These are phyloP conservation scores for Microbotryomycetes sp. DNA, from an alignment of 1,284 basidiomycete species.

Conservation along the genomic window DNA sequence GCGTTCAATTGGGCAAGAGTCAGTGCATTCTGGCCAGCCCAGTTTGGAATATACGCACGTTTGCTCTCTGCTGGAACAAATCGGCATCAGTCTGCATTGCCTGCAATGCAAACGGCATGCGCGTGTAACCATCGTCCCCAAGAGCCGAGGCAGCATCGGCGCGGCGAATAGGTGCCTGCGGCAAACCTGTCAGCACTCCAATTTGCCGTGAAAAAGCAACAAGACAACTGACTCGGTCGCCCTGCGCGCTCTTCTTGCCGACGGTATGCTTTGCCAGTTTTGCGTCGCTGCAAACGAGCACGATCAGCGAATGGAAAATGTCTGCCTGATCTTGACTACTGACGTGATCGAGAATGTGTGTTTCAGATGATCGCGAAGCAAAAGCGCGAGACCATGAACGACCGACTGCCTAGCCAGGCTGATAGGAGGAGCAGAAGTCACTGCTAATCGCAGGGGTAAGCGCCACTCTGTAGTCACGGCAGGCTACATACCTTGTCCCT, in stretches of 20 bases:
- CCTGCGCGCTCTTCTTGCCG: slow-evolving; percentile 75
- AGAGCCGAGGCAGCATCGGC: slow-evolving; percentile 51
- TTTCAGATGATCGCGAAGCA: slow-evolving; percentile 77
- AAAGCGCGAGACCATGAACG: slow-evolving; percentile 67
- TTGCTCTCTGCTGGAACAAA: slow-evolving; percentile 51
- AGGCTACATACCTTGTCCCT: too few relatives aligned
- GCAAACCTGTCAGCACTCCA: slow-evolving; percentile 25
- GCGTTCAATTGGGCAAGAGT: not conserved
- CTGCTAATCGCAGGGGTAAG: too few relatives aligned
- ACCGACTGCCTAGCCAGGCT: slow-evolving; percentile 50
- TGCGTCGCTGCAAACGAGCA: slow-evolving; percentile 43
- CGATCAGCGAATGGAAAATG: not conserved
- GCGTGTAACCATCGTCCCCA: slow-evolving; percentile 49
- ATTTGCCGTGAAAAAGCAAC: not conserved
- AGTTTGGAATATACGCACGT: not conserved
- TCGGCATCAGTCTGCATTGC: slow-evolving; percentile 57
- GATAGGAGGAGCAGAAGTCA: not conserved
- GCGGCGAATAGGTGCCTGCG: slow-evolving; percentile 37
- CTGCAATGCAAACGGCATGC: slow-evolving; percentile 56
- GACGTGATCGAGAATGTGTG: slow-evolving; percentile 66
- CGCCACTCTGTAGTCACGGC: too few relatives aligned
- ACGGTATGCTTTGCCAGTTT: slow-evolving; percentile 78
- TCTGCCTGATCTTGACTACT: slow-evolving; percentile 56
- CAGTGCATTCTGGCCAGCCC: not conserved
- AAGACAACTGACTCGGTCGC: slow-evolving; percentile 56